Conservation (phyloP, 164 flowering plant species). For the Dillenia turbinata region DNA sequence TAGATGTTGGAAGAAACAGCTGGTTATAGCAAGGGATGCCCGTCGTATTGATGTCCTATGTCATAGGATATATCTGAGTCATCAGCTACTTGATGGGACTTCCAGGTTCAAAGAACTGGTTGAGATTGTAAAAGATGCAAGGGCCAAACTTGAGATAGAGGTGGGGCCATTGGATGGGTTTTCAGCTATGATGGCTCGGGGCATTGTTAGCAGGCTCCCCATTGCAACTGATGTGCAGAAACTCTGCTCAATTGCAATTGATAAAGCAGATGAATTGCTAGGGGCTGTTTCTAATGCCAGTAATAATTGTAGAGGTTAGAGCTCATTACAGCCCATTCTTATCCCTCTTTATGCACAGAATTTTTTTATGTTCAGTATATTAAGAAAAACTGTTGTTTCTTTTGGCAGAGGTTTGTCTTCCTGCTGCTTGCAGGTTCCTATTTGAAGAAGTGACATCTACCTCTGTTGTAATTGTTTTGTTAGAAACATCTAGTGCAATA, state of each 20-base stretch:
- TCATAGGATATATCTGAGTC: constrained; percentile 79
- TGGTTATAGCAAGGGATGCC: constrained; percentile 81
- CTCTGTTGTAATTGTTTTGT: constrained; percentile 62
- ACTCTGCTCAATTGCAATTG: constrained; percentile 79
- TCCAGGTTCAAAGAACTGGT: constrained; percentile 73
- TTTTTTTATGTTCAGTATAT: background rate
- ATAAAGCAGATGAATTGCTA: constrained; percentile 76
- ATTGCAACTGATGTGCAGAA: constrained; percentile 75
- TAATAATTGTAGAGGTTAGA: constrained; percentile 42
- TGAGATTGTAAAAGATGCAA: constrained; percentile 62
- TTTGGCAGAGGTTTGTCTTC: constrained; percentile 79
- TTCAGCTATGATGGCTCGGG: constrained; percentile 82
- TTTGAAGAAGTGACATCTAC: constrained; percentile 83
- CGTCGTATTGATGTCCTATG: constrained; percentile 90
- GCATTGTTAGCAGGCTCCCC: constrained; percentile 92
- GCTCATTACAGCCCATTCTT: background rate
- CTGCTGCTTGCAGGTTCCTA: constrained; percentile 89
- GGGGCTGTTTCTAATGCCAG: constrained; percentile 25
- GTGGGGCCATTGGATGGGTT: constrained; percentile 77
- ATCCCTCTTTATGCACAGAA: background rate
- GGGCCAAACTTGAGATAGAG: constrained; percentile 80
- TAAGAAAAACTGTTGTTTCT: constrained; percentile 12
- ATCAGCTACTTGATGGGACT: constrained; percentile 84
- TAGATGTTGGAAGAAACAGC: constrained; percentile 95
- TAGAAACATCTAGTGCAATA: constrained; percentile 46